Percentiles rank a stretch among this genome's conserved stretches.
Conservation (phyloP, 352 stramenopile species). For the Globisporangium cystogenes region DNA sequence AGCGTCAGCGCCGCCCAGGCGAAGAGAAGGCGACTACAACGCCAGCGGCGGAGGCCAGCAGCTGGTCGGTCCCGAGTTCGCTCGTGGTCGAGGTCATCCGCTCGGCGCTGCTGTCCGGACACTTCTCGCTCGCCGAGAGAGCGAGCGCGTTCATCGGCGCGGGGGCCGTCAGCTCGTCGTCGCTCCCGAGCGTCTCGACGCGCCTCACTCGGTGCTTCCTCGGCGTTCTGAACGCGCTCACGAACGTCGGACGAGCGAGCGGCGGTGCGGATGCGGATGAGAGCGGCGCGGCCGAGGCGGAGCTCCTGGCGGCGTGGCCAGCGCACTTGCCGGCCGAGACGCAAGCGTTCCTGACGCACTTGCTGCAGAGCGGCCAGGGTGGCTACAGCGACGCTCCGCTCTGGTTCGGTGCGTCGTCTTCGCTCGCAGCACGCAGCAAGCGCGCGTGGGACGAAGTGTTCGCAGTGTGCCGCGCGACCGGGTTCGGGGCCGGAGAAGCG, state of each 20-base stretch:
- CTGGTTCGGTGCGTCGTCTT: neutral
- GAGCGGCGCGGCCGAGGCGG: neutral
- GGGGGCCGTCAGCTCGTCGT: slow-evolving; percentile 2
- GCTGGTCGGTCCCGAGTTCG: slow-evolving; percentile 27
- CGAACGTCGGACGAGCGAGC: neutral
- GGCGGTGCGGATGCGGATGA: neutral
- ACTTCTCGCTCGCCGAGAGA: slow-evolving; percentile 27
- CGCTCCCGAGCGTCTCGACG: slow-evolving; percentile 8
- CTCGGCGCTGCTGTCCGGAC: slow-evolving; percentile 11
- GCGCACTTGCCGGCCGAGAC: slow-evolving; percentile 3
- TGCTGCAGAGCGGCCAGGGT: slow-evolving; percentile 6
- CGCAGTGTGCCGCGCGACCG: slow-evolving; percentile 21
- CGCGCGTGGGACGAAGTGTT: slow-evolving; percentile 28
- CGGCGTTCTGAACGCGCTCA: slow-evolving; percentile 2
- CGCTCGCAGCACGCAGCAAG: slow-evolving; percentile 4
- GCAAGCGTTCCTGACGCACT: slow-evolving; percentile 8
- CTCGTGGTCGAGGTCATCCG: slow-evolving; percentile 35
- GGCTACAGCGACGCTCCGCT: slow-evolving; percentile 2
- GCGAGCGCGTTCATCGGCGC: slow-evolving; percentile 15
- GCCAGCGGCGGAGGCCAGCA: neutral
- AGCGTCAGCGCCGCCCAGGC: neutral
- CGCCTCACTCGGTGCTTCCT: slow-evolving; percentile 11
- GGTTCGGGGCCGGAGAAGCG: slow-evolving; percentile 29
- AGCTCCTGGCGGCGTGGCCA: neutral
- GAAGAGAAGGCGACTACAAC: neutral